Percentiles rank a stretch among this genome's conserved stretches.
These are phyloP conservation scores for Dactylellina haptotyla DNA, from an alignment of 2,329 filamentous ascomycete genomes.

Conservation along the genomic window DNA sequence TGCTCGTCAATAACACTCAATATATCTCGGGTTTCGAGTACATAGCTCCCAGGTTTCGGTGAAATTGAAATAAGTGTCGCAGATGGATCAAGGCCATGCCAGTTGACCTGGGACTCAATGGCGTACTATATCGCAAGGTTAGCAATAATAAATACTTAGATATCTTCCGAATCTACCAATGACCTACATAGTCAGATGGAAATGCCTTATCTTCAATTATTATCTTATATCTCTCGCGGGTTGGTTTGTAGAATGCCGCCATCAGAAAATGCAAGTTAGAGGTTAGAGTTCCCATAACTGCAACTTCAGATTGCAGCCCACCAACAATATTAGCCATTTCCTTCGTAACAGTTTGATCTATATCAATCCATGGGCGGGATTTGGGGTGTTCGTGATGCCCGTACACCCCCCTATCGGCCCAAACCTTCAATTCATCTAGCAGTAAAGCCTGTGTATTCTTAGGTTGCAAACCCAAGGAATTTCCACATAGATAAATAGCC, in stretches of 20 bases:
- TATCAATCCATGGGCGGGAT: conserved; percentile 79
- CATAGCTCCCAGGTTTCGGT: conserved; percentile 68
- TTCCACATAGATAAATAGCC: conserved; percentile 91
- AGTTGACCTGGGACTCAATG: conserved; percentile 80
- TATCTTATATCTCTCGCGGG: conserved; percentile 73
- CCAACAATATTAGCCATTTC: conserved; percentile 80
- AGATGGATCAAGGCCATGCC: conserved; percentile 74
- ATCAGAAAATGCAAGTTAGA: conserved; percentile 83
- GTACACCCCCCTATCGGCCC: conserved; percentile 84
- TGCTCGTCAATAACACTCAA: conserved; percentile 78
- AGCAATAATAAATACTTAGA: not conserved
- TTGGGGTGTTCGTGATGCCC: conserved; percentile 80
- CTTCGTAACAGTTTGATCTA: conserved; percentile 77
- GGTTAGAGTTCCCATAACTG: conserved; percentile 88
- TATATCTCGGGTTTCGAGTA: conserved; percentile 76
- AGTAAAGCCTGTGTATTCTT: conserved; percentile 73
- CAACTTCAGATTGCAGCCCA: conserved; percentile 76
- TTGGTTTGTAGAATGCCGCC: conserved; percentile 83
- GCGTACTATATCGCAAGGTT: conserved; percentile 72
- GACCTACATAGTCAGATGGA: conserved; percentile 79
- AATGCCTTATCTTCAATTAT: conserved; percentile 92
- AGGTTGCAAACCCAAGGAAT: conserved; percentile 87
- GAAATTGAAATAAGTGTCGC: conserved; percentile 79
- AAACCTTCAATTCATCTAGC: conserved; percentile 79
- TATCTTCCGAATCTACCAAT: not conserved